Conservation (phyloP, 1,284 basidiomycete species). For the Tausonia pullulans region DNA sequence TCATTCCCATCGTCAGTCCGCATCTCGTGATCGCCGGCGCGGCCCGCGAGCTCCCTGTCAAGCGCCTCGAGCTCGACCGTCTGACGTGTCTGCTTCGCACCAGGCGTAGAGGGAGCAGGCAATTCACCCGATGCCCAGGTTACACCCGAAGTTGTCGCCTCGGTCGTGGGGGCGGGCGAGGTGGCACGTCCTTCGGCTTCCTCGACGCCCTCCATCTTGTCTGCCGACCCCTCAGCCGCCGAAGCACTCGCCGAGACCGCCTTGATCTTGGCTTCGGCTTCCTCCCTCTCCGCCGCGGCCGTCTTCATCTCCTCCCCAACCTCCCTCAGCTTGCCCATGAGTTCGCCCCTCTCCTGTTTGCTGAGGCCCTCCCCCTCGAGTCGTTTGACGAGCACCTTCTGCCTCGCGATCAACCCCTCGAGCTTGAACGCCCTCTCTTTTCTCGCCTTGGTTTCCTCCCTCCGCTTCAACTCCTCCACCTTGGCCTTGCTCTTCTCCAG, state of each 20-base stretch:
- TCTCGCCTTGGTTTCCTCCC: constrained; percentile 23
- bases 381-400: constrained; percentile 74
- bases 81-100: too few species aligned
- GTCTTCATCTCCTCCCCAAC: constrained; percentile 66
- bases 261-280: constrained; percentile 50
- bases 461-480: constrained; percentile 48
- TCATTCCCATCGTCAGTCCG: constrained; percentile 38
- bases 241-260: constrained; percentile 33
- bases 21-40: constrained; percentile 15
- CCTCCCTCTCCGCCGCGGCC: constrained; percentile 35
- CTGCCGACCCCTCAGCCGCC: constrained; percentile 39
- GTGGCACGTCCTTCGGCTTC: constrained; percentile 59
- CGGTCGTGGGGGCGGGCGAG: constrained; percentile 43
- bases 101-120: too few species aligned
- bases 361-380: constrained; percentile 33
- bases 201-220: constrained; percentile 45
- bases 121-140: too few species aligned
- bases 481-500: constrained; percentile 64
- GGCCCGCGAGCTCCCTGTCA: too few species aligned
- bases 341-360: constrained; percentile 64
- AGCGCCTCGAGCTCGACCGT: too few species aligned
- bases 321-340: constrained; percentile 66
- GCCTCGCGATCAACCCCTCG: constrained; percentile 77
- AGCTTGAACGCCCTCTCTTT: constrained; percentile 54
- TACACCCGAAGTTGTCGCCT: constrained; percentile 26